Percentiles rank a stretch among this genome's conserved stretches.
These are phyloP conservation scores for Trichoderma erinaceum DNA, from an alignment of 495 filamentous ascomycete species.

Conservation along the genomic window DNA sequence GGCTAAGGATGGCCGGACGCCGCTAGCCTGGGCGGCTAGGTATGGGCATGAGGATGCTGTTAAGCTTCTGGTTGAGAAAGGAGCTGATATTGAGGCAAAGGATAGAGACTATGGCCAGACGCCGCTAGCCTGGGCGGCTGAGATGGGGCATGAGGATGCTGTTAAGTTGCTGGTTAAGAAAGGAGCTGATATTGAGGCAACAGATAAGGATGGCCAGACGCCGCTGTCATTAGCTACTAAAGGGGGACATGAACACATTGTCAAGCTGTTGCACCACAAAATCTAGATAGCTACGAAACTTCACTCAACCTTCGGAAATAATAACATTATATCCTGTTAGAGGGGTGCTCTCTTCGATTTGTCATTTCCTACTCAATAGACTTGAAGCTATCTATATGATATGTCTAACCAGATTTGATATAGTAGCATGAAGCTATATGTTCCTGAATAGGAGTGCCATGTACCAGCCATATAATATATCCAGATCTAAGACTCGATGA, in stretches of 20 bases:
- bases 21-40: not conserved
- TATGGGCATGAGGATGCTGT: not conserved
- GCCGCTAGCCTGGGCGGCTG: not conserved
- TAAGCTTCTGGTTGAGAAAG: not conserved
- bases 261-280: not conserved
- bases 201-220: not conserved
- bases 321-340: not conserved
- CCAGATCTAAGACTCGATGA: too few relatives aligned
- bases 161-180: not conserved
- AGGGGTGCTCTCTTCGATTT: not conserved
- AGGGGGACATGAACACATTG: not conserved
- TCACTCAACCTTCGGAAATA: not conserved
- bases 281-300: not conserved
- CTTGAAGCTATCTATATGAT: not conserved
- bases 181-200: not conserved
- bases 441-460: too few relatives aligned
- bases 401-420: too few relatives aligned
- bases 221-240: not conserved
- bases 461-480: too few relatives aligned
- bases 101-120: not conserved
- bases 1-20: too few relatives aligned
- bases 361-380: not conserved
- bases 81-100: not conserved
- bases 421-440: too few relatives aligned
- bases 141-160: not conserved